Conservation (phyloP, 441 rosid species). For the Populus hybrid region DNA sequence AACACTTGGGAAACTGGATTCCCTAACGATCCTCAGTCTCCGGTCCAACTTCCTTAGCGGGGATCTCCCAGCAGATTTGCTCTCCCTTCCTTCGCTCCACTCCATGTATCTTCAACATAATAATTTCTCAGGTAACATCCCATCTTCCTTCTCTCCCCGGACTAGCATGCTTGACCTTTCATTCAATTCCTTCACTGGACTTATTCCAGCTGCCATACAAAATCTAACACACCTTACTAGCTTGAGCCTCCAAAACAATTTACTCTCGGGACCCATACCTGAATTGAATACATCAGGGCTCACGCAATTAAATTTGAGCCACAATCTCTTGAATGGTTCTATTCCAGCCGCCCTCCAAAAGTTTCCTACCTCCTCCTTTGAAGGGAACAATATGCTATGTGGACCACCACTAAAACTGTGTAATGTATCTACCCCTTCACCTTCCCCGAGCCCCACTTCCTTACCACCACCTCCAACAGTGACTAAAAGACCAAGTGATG, state of each 20-base stretch:
- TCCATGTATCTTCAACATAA: slow-evolving; percentile 64
- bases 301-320: slow-evolving; percentile 54
- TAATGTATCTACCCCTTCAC: slow-evolving; percentile 22
- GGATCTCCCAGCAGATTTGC: slow-evolving; percentile 57
- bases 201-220: slow-evolving; percentile 47
- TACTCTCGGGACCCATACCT: slow-evolving; percentile 57
- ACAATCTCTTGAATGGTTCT: slow-evolving; percentile 58
- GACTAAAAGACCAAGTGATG: slow-evolving; percentile 25
- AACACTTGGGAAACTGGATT: slow-evolving; percentile 59
- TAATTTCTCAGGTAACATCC: slow-evolving; percentile 59
- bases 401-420: slow-evolving; percentile 55
- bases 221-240: slow-evolving; percentile 40
- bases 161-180: slow-evolving; percentile 64
- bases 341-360: slow-evolving; percentile 54
- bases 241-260: slow-evolving; percentile 66
- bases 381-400: slow-evolving; percentile 57
- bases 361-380: slow-evolving; percentile 55
- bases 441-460: slow-evolving; percentile 33
- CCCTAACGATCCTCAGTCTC: slow-evolving; percentile 59
- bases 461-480: slow-evolving; percentile 28
- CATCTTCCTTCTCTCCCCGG: slow-evolving; percentile 51
- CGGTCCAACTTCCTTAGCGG: slow-evolving; percentile 66
- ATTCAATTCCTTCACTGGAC: slow-evolving; percentile 56
- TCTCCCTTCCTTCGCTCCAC: slow-evolving; percentile 52
- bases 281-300: slow-evolving; percentile 46